These are phyloP conservation scores for Lipomyces starkeyi DNA, from an alignment of 805 yeast species.

Conservation along the genomic window DNA sequence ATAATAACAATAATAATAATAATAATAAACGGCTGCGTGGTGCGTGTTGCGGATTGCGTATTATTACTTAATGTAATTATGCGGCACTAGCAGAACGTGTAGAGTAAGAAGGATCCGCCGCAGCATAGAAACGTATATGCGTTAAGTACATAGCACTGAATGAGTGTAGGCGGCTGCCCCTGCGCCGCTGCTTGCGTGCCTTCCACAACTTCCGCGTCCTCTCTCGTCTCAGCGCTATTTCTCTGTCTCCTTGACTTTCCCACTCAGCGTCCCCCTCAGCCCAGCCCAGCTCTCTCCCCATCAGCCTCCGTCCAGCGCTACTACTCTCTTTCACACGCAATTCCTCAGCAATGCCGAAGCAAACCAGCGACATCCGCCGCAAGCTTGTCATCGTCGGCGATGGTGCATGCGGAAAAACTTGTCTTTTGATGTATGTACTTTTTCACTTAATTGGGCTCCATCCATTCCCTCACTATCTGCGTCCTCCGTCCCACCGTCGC, in stretches of 20 bases:
- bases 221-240: background rate
- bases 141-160: too few species aligned
- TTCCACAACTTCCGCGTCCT: slow-evolving; percentile 4
- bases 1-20: too few species aligned
- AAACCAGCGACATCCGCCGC: slow-evolving; percentile 40
- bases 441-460: background rate
- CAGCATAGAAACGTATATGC: background rate
- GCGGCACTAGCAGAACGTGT: background rate
- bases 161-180: background rate
- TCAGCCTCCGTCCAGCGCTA: background rate
- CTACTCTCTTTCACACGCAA: background rate
- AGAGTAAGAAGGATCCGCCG: background rate
- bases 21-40: too few species aligned
- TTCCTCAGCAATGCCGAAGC: slow-evolving; percentile 30
- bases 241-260: background rate
- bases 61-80: too few species aligned
- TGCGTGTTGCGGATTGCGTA: too few species aligned
- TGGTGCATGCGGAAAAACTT: slow-evolving; percentile 97
- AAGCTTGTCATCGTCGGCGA: slow-evolving; percentile 95
- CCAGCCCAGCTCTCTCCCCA: background rate
- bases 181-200: slow-evolving; percentile 5
- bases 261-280: background rate
- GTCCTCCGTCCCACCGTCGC: background rate
- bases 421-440: slow-evolving; percentile 66
- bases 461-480: background rate